A percentile compares a stretch with the other conserved stretches of the same genome.
These are phyloP conservation scores for Immersiporthe knoxdaviesiana DNA, from an alignment of 2,329 filamentous ascomycete genomes.

Conservation along the genomic window DNA sequence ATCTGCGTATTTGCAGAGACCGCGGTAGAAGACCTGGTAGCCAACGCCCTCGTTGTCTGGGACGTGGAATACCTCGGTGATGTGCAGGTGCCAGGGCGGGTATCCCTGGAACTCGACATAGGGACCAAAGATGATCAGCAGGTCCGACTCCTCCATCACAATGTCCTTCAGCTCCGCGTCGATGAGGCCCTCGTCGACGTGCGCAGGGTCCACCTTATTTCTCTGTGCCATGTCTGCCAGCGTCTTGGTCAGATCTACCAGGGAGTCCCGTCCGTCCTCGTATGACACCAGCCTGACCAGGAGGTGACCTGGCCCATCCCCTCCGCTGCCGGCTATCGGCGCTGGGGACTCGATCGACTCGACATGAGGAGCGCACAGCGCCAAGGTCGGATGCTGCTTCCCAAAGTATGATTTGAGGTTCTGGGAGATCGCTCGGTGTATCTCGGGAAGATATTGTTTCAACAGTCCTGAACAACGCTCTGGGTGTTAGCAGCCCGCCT, in stretches of 20 bases:
- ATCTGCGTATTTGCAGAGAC: constrained; percentile 79
- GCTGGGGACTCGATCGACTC: constrained; percentile 57
- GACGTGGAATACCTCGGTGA: constrained; percentile 90
- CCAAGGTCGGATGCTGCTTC: constrained; percentile 70
- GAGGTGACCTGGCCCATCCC: constrained; percentile 51
- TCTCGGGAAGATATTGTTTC: constrained; percentile 85
- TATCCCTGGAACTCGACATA: constrained; percentile 86
- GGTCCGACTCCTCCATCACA: constrained; percentile 86
- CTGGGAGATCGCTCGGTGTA: constrained; percentile 76
- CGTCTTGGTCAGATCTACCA: constrained; percentile 94
- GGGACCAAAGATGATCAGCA: constrained; percentile 85
- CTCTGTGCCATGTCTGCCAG: constrained; percentile 93
- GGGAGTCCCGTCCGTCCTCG: constrained; percentile 87
- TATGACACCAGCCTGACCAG: constrained; percentile 79
- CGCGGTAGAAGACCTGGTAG: constrained; percentile 90
- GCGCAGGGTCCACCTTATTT: constrained; percentile 76
- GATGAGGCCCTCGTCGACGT: constrained; percentile 84
- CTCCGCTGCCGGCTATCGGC: constrained; percentile 42
- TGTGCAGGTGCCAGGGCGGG: constrained; percentile 91
- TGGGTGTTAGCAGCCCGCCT: constrained; percentile 32
- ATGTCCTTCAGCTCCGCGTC: constrained; percentile 82
- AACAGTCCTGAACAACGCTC: constrained; percentile 76
- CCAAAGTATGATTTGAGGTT: constrained; percentile 91
- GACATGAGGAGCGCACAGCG: constrained; percentile 72
- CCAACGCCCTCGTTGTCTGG: constrained; percentile 81